Base-by-base conservation (phyloP, 495 filamentous ascomycete species). In the Aspergillus egyptiacus region DNA sequence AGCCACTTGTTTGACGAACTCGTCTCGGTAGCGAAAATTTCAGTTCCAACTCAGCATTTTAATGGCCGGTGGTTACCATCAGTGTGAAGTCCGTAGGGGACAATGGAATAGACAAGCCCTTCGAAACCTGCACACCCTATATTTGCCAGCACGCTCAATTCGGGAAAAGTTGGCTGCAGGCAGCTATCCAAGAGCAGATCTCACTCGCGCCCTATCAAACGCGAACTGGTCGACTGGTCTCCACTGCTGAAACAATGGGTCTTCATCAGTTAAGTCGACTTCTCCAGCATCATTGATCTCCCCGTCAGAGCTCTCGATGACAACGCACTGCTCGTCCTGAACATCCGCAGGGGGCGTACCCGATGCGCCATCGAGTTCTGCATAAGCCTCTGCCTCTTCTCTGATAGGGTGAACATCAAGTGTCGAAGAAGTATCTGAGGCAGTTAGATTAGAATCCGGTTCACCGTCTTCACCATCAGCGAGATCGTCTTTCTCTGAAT, bases 181-280 rank as follows among this genome's bases (percentile, higher is more conserved):
- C 24, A 3, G 10, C n/a, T 20, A 7, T 6, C 9, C 9, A 20
- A 40, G 9, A 6, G 17, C 24, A 31, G 27, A 39, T 10, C 8
- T 30, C 1, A 46, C 47, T 24, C 47, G 18, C 1, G 41, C 48
- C 31, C 47, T 51, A 7, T 55, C 47, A 41, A 2, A 28, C 3
- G 46, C 46, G 31, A 55, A 50, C 2, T 7, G 20, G 28, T 50
- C 47, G n/a, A 8, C 5, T 20, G 19, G 41, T n/a, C 9, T 3
- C 19, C 6, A 18, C 11, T 7, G 32, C 23, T 27, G 22, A 18
- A 2, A 15, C 31, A 15, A 22, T 1, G 4, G 6, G 0, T 22
- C 10, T 19, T 35, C 20, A 14, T 20, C 15, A 22, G 15, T 10
- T 5, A 46, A 28, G 5, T 19, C 27, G 3, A 24, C 11, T 10